Evolutionary conservation across 352 stramenopile genomes (phyloP).

Genomic region (Globisporangium spiculum): DNA sequence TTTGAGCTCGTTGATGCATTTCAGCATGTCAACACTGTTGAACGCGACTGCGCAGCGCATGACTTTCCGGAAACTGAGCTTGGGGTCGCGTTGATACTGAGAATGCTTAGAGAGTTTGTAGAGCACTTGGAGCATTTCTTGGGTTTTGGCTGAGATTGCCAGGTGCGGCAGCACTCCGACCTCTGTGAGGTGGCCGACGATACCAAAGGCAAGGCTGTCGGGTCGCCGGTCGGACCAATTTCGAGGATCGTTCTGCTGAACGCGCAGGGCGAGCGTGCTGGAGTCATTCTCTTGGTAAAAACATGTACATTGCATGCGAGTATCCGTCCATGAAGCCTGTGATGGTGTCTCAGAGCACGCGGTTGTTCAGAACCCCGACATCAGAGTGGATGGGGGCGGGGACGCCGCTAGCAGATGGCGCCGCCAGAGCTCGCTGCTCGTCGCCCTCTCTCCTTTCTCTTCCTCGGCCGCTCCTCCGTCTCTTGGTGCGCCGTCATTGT

Average conservation of each 20-base stretch:
- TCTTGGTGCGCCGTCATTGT: too few species aligned
- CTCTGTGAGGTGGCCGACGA: background rate
- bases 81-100: background rate
- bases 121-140: conserved; percentile 2
- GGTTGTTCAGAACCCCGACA: too few species aligned
- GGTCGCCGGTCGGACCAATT: too few species aligned
- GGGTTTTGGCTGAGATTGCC: conserved; percentile 1
- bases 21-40: conserved; percentile 4
- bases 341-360: conserved; percentile 1
- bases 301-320: background rate
- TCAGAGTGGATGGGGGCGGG: too few species aligned
- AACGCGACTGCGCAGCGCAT: conserved; percentile 10
- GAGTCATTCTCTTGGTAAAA: background rate
- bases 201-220: too few species aligned
- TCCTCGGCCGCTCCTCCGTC: too few species aligned
- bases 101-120: background rate
- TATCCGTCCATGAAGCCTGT: conserved; percentile 1
- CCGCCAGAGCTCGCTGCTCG: too few species aligned
- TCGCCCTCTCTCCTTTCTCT: too few species aligned
- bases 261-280: background rate
- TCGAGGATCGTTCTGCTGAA: too few species aligned
- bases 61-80: background rate
- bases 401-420: too few species aligned
- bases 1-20: background rate
- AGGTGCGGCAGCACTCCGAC: conserved; percentile 2